Percentiles rank a stretch among this genome's conserved stretches.
Conservation (phyloP, 768 basidiomycete genomes). For the Tylopilus rubrobrunneus region DNA sequence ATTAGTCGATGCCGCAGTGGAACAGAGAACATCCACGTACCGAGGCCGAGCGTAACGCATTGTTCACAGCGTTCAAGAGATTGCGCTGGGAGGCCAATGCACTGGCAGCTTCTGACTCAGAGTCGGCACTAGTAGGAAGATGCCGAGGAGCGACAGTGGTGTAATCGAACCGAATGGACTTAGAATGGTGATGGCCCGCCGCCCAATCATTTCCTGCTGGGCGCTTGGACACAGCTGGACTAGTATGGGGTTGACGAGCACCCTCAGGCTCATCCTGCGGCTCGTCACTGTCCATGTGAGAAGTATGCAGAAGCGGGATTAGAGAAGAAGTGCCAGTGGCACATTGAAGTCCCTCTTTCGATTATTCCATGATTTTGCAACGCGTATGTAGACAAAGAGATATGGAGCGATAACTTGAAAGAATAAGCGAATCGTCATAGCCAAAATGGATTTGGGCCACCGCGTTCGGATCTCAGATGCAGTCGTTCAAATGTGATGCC, state of each 20-base stretch:
- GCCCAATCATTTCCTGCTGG: neutral
- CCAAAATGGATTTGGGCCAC: no score
- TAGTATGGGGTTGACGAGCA: neutral
- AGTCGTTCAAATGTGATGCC: no score
- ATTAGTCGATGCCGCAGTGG: neutral
- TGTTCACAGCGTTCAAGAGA: neutral
- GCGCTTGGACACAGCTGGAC: neutral
- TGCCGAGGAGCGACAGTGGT: neutral
- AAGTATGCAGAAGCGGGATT: no score
- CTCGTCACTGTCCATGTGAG: neutral
- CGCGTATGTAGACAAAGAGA: no score
- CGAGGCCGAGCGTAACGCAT: neutral
- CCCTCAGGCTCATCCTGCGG: neutral
- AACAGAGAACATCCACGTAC: neutral
- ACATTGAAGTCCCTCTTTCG: no score
- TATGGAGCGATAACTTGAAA: no score
- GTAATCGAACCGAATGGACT: neutral
- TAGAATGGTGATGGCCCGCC: neutral
- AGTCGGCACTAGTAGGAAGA: neutral
- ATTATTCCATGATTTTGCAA: no score
- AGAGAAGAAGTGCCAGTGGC: no score
- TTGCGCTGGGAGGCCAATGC: neutral
- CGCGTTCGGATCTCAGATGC: no score
- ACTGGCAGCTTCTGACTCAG: neutral
- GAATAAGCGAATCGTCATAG: no score